A percentile compares a stretch with the other conserved stretches of the same genome.
These are phyloP conservation scores for Penicillium roqueforti DNA, from an alignment of 495 filamentous ascomycete genomes.

Conservation along the genomic window DNA sequence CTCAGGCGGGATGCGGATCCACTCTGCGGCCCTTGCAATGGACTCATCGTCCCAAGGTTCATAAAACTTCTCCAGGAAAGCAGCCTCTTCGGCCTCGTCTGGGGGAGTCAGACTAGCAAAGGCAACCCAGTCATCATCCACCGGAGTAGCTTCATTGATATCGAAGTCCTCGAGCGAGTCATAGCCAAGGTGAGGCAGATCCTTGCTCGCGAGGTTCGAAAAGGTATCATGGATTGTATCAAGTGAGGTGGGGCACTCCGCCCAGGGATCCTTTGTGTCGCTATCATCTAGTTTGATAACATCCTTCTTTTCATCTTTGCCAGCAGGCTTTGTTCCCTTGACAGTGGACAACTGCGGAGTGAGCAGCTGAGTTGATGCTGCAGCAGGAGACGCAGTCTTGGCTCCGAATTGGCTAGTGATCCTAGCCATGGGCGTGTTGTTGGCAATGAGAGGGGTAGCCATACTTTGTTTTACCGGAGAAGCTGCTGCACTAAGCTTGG, in stretches of 20 bases:
- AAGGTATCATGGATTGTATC: conserved; percentile 44
- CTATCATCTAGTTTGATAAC: conserved; percentile 16
- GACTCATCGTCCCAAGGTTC: conserved; percentile 21
- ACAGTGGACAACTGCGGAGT: conserved; percentile 30
- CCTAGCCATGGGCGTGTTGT: conserved; percentile 42
- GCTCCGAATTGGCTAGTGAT: conserved; percentile 35
- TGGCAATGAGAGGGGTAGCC: conserved; percentile 33
- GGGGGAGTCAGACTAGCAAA: conserved; percentile 36
- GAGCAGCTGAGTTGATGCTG: conserved; percentile 37
- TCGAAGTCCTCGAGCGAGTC: conserved; percentile 42
- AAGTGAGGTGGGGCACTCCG: conserved; percentile 39
- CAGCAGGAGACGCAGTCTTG: conserved; percentile 39
- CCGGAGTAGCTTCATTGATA: conserved; percentile 42
- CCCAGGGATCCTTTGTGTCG: conserved; percentile 37
- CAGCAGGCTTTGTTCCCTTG: conserved; percentile 33
- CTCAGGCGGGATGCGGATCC: conserved; percentile 19
- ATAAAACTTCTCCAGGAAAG: conserved; percentile 12
- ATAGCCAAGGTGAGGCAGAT: conserved; percentile 24
- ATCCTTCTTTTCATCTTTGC: conserved; percentile 33
- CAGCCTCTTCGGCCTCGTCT: conserved; percentile 12
- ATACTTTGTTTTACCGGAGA: conserved; percentile 35
- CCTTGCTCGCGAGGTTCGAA: conserved; percentile 27
- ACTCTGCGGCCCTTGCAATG: conserved; percentile 7
- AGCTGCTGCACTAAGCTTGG: conserved; percentile 24
- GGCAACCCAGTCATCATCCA: conserved; percentile 36